These are phyloP conservation scores for Ceratocystis lukuohia DNA, from an alignment of 2,329 filamentous ascomycete genomes.

Conservation along the genomic window DNA sequence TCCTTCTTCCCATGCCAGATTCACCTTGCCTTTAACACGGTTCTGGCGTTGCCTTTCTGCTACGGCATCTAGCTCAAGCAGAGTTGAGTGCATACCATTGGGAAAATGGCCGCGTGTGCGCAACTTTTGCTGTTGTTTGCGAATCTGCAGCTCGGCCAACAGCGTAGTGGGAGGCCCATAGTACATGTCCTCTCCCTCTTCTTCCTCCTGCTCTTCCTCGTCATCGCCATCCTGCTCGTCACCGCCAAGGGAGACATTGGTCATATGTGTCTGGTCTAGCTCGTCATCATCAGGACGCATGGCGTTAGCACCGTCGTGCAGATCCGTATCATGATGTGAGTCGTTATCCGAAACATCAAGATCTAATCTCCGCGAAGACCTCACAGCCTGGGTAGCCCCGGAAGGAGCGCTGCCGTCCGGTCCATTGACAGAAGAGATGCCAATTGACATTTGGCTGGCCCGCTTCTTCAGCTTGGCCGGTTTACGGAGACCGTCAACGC, in stretches of 20 bases:
- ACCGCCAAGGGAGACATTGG: constrained; percentile 21
- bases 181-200: constrained; percentile 38
- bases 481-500: constrained; percentile 15
- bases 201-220: constrained; percentile 33
- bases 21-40: constrained; percentile 61
- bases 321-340: constrained; percentile 18
- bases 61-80: constrained; percentile 81
- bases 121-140: constrained; percentile 76
- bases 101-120: constrained; percentile 56
- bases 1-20: constrained; percentile 77
- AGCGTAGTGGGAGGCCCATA: constrained; percentile 75
- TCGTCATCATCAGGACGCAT: constrained; percentile 10
- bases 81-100: constrained; percentile 76
- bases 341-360: constrained; percentile 14
- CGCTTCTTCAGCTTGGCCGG: constrained; percentile 16
- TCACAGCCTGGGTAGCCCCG: not conserved
- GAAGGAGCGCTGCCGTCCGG: not conserved
- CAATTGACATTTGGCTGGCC: constrained; percentile 15
- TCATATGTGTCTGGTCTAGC: constrained; percentile 6
- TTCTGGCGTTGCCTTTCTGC: constrained; percentile 69
- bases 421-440: not conserved
- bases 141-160: constrained; percentile 78
- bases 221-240: constrained; percentile 24
- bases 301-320: not conserved
- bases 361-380: constrained; percentile 14